Percentiles rank a stretch among this genome's conserved stretches.
phyloP scores from a whole-genome alignment of 1,284 basidiomycete species.

The Puccinia triticina region DNA sequence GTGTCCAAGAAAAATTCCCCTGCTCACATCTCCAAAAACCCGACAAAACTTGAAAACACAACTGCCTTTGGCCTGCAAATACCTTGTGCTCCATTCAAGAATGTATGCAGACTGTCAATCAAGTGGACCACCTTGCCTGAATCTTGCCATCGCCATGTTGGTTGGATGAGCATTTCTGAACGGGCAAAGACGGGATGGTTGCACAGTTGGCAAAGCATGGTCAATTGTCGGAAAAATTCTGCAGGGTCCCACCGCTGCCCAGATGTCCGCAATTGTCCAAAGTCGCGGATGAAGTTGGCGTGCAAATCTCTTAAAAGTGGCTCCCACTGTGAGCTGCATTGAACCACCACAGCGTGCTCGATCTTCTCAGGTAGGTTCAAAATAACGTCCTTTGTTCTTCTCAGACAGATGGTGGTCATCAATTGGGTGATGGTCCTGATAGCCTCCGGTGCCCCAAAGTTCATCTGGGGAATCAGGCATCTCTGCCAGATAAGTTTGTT shows the following conservation, averaged over 20 bases:
- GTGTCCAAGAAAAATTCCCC: too few relatives aligned
- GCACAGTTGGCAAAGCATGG: not conserved
- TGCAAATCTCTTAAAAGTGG: not conserved
- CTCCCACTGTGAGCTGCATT: not conserved
- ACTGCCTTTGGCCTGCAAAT: constrained; percentile 6
- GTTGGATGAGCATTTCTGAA: not conserved
- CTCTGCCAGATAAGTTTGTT: not conserved
- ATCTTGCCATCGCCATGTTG: not conserved
- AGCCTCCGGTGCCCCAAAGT: not conserved
- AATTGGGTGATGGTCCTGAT: not conserved
- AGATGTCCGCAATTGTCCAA: not conserved
- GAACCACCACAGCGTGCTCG: not conserved
- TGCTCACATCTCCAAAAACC: not conserved
- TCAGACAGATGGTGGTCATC: not conserved
- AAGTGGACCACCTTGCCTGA: not conserved
- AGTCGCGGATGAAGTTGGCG: not conserved
- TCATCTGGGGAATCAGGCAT: not conserved
- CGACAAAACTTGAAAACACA: constrained; percentile 1
- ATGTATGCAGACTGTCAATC: not conserved
- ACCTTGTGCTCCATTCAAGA: not conserved
- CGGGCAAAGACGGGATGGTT: not conserved
- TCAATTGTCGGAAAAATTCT: not conserved
- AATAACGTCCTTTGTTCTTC: not conserved
- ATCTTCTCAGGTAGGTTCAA: constrained; percentile 3
- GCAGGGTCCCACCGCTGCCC: not conserved